A percentile compares a stretch with the other conserved stretches of the same genome.
Conservation (phyloP, 768 basidiomycete genomes). For the Boletus pseudo-olivaceus region DNA sequence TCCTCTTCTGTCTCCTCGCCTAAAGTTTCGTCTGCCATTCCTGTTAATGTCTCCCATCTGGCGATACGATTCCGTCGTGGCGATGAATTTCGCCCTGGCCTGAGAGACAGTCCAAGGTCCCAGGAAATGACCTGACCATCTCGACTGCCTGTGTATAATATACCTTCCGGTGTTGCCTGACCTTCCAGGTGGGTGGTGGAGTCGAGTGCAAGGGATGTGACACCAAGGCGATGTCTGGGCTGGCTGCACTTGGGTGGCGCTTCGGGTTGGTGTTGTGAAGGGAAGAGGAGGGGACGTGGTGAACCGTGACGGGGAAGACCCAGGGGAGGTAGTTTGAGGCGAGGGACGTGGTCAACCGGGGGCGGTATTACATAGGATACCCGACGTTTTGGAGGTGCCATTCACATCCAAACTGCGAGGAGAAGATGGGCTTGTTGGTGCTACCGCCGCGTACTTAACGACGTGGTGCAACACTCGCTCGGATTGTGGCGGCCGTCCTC, state of each 20-base stretch:
- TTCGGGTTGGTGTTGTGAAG: conserved; percentile 27
- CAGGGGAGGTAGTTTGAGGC: conserved; percentile 67
- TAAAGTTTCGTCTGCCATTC: conserved; percentile 70
- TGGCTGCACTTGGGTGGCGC: conserved; percentile 34
- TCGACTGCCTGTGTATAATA: conserved; percentile 85
- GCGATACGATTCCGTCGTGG: conserved; percentile 29
- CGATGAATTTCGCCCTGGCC: conserved; percentile 34
- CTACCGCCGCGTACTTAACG: conserved; percentile 1
- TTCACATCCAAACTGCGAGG: conserved; percentile 22
- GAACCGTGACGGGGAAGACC: conserved; percentile 63
- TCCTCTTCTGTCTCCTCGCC: conserved; percentile 67
- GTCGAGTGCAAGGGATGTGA: conserved; percentile 86
- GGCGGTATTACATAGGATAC: conserved; percentile 88
- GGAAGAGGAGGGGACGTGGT: conserved; percentile 63
- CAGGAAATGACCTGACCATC: conserved; percentile 87
- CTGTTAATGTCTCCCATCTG: conserved; percentile 80
- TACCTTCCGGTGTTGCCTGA: conserved; percentile 69
- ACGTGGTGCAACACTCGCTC: not conserved
- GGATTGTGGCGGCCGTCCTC: conserved; percentile 2
- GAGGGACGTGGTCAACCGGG: conserved; percentile 57
- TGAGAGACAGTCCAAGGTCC: conserved; percentile 73
- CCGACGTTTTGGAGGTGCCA: conserved; percentile 56
- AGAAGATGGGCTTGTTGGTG: not conserved
- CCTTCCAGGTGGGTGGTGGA: conserved; percentile 74
- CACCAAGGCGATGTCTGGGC: conserved; percentile 84